Percentiles rank a stretch among this genome's conserved stretches.
Conservation (phyloP, 2,329 filamentous ascomycete species). For the Bertia moriformis region DNA sequence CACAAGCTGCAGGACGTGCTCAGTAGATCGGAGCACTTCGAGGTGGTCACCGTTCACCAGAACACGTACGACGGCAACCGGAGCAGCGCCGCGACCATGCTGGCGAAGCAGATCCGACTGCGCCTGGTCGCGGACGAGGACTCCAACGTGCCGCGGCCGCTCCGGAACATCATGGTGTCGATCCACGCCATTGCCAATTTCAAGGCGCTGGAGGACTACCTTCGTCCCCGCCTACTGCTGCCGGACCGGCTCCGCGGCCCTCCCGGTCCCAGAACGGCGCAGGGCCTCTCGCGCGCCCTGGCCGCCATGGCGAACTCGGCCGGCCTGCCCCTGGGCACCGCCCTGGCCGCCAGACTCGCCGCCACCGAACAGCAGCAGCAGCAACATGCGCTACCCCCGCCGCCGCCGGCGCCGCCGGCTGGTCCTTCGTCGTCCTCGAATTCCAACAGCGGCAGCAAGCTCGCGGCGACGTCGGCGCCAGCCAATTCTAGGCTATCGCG, state of each 20-base stretch:
- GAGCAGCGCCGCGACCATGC: conserved; percentile 85
- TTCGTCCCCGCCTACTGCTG: conserved; percentile 74
- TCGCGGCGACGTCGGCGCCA: conserved; percentile 17
- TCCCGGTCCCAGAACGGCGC: no score
- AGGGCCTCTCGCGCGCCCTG: conserved; percentile 53
- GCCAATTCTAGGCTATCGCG: conserved; percentile 28
- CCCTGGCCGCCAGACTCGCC: conserved; percentile 28
- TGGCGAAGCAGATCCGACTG: conserved; percentile 85
- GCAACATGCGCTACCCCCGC: conserved; percentile 2
- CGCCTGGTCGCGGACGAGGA: conserved; percentile 80
- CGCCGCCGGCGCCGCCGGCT: conserved; percentile 13
- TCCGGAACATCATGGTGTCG: conserved; percentile 91
- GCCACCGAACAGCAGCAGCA: conserved; percentile 6
- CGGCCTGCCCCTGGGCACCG: conserved; percentile 41
- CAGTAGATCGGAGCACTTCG: conserved; percentile 93
- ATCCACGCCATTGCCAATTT: conserved; percentile 98
- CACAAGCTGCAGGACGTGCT: conserved; percentile 91
- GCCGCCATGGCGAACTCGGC: conserved; percentile 65
- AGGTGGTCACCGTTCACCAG: conserved; percentile 88
- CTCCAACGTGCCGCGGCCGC: conserved; percentile 76
- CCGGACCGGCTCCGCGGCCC: conserved; percentile 57
- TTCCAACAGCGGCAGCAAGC: no score
- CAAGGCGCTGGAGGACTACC: conserved; percentile 88
- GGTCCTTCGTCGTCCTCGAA: conserved; percentile 20
- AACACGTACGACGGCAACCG: conserved; percentile 81